Percentiles rank a stretch among this genome's conserved stretches.
Evolutionary conservation across 2,329 filamentous ascomycete species (phyloP).

Genomic region (Phialophora tarda): DNA sequence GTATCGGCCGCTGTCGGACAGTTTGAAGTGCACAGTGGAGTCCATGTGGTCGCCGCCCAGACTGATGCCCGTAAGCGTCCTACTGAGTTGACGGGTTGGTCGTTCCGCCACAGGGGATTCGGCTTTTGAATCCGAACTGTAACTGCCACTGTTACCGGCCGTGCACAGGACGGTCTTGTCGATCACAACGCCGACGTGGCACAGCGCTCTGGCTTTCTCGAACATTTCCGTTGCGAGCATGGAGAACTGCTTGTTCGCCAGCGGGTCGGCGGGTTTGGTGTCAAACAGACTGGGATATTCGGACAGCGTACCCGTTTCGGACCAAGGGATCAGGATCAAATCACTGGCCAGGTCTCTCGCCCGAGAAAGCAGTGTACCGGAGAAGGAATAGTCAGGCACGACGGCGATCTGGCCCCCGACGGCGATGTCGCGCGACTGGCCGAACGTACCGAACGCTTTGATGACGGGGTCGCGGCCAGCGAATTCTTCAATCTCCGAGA

Average conservation of each 20-base stretch:
- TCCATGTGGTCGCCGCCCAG: constrained; percentile 44
- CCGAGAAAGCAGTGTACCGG: constrained; percentile 74
- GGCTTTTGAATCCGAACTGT: not conserved
- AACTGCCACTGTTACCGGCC: not conserved
- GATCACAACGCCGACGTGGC: constrained; percentile 78
- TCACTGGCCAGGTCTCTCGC: constrained; percentile 73
- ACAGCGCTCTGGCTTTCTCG: constrained; percentile 59
- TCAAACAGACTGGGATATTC: constrained; percentile 61
- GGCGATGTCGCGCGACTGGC: constrained; percentile 79
- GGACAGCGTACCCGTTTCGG: constrained; percentile 74
- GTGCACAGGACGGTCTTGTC: constrained; percentile 53
- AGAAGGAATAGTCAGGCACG: constrained; percentile 76
- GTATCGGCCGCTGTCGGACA: constrained; percentile 58
- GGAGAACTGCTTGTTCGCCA: constrained; percentile 61
- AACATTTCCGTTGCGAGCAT: constrained; percentile 59
- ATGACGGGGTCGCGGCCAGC: constrained; percentile 79
- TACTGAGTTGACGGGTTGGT: constrained; percentile 51
- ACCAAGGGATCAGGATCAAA: constrained; percentile 87
- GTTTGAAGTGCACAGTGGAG: constrained; percentile 33
- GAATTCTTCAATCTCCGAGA: constrained; percentile 78
- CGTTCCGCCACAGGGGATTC: constrained; percentile 38
- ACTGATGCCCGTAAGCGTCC: constrained; percentile 63
- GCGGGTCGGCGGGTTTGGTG: constrained; percentile 48
- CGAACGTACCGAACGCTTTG: constrained; percentile 88
- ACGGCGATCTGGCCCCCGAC: constrained; percentile 82